Percentiles rank a stretch among this genome's conserved stretches.
Conservation (phyloP, 768 basidiomycete species). For the Inosperma sp. region DNA sequence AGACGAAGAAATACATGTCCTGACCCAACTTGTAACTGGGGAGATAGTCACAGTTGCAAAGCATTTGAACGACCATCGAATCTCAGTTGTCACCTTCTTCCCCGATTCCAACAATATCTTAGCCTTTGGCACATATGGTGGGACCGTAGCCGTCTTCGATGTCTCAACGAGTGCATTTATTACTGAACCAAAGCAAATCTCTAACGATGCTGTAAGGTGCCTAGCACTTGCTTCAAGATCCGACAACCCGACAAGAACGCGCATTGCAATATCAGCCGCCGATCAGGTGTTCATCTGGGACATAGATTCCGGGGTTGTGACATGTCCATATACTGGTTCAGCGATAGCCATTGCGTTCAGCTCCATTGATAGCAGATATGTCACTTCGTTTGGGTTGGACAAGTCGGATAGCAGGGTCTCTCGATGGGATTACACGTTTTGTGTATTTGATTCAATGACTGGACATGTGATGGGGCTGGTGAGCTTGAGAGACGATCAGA, state of each 20-base stretch:
- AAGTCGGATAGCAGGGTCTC: too few relatives aligned
- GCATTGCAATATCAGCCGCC: not conserved
- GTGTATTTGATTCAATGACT: not conserved
- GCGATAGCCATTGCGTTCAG: not conserved
- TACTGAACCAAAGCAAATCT: not conserved
- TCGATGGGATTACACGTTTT: not conserved
- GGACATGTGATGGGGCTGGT: not conserved
- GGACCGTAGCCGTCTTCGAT: constrained; percentile 5
- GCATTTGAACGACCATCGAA: not conserved
- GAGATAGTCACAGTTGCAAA: not conserved
- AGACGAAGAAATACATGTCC: too few relatives aligned
- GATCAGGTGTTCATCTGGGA: not conserved
- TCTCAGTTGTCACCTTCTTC: constrained; percentile 6
- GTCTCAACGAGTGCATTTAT: not conserved
- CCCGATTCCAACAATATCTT: constrained; percentile 3
- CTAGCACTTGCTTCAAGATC: not conserved
- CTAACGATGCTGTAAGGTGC: not conserved
- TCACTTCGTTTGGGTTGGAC: not conserved
- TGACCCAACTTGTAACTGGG: constrained; percentile 3
- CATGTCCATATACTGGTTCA: not conserved
- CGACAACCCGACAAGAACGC: not conserved
- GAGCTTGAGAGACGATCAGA: not conserved
- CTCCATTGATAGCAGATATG: not conserved
- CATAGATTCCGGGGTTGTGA: not conserved
- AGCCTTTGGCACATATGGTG: not conserved